Percentiles rank a stretch among this genome's conserved stretches.
These are phyloP conservation scores for Gloeopeniophorella convolvens DNA, from an alignment of 768 basidiomycete genomes.

Conservation along the genomic window DNA sequence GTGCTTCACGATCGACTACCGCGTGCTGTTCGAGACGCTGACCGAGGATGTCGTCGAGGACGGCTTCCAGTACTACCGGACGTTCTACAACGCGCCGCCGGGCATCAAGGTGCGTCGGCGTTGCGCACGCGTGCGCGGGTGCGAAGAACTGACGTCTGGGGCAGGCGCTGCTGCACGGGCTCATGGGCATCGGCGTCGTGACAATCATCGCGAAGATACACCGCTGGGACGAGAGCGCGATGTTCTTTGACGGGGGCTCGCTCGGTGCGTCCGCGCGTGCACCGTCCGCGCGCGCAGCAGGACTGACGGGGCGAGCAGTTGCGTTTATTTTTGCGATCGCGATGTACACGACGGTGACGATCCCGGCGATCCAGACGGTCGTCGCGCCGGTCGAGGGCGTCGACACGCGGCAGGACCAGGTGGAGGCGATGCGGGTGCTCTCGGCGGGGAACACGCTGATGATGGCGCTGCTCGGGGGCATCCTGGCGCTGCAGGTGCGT, in stretches of 20 bases:
- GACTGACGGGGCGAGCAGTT: slow-evolving; percentile 35
- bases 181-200: slow-evolving; percentile 70
- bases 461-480: slow-evolving; percentile 54
- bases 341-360: slow-evolving; percentile 77
- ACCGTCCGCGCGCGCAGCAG: neutral
- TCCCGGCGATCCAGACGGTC: slow-evolving; percentile 73
- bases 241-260: slow-evolving; percentile 91
- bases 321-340: slow-evolving; percentile 70
- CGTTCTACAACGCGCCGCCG: slow-evolving; percentile 88
- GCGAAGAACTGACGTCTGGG: no score
- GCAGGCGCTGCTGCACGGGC: slow-evolving; percentile 81
- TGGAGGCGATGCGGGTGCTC: slow-evolving; percentile 75
- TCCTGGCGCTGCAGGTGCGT: slow-evolving; percentile 69
- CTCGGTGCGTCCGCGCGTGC: slow-evolving; percentile 49
- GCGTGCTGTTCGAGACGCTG: slow-evolving; percentile 64
- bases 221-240: slow-evolving; percentile 86
- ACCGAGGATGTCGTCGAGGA: slow-evolving; percentile 63
- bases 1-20: slow-evolving; percentile 83
- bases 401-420: slow-evolving; percentile 57
- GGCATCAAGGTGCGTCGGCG: slow-evolving; percentile 75
- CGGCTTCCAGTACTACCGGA: slow-evolving; percentile 85
- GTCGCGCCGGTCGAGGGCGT: slow-evolving; percentile 46
- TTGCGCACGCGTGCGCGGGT: slow-evolving; percentile 5
- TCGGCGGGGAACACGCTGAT: slow-evolving; percentile 87
- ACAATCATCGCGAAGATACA: slow-evolving; percentile 75